A percentile compares a stretch with the other conserved stretches of the same genome.
Evolutionary conservation across 2,329 filamentous ascomycete species (phyloP).

Genomic region (Penicillium olsonii): DNA sequence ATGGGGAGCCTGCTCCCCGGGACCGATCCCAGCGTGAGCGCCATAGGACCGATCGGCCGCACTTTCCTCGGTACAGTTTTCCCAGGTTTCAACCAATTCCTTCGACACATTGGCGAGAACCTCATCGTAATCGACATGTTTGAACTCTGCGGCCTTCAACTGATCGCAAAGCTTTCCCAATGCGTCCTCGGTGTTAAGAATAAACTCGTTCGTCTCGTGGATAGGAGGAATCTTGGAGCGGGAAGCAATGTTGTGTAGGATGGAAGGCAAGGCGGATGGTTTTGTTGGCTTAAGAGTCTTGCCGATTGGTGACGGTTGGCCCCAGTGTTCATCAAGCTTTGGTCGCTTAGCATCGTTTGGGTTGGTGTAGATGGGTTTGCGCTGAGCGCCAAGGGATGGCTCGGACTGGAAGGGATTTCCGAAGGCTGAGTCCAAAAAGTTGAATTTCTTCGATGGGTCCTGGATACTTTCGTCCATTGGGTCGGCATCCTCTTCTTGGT

Average conservation of each 20-base stretch:
- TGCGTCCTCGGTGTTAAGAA: slow-evolving; percentile 74
- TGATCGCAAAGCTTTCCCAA: slow-evolving; percentile 64
- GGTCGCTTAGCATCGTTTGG: slow-evolving; percentile 45
- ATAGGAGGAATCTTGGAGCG: slow-evolving; percentile 61
- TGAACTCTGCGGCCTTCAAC: slow-evolving; percentile 33
- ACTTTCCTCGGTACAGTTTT: slow-evolving; percentile 44
- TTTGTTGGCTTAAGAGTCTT: slow-evolving; percentile 46
- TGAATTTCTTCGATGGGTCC: slow-evolving; percentile 22
- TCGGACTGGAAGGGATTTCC: slow-evolving; percentile 21
- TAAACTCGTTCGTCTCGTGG: slow-evolving; percentile 68
- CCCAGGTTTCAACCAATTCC: slow-evolving; percentile 39
- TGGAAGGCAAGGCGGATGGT: slow-evolving; percentile 65
- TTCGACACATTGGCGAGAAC: slow-evolving; percentile 38
- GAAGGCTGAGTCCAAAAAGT: slow-evolving; percentile 36
- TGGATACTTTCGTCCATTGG: slow-evolving; percentile 28
- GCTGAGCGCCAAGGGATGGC: slow-evolving; percentile 20
- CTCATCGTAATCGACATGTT: slow-evolving; percentile 32
- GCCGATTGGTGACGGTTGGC: slow-evolving; percentile 33
- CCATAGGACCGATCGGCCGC: slow-evolving; percentile 24
- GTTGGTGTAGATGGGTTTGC: slow-evolving; percentile 45
- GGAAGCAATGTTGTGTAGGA: slow-evolving; percentile 70
- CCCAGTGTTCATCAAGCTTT: slow-evolving; percentile 44
- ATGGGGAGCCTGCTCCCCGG: slow-evolving; percentile 60
- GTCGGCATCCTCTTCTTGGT: slow-evolving; percentile 24
- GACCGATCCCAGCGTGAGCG: slow-evolving; percentile 64